phyloP scores from a whole-genome alignment of 768 basidiomycete species.

The Lentinula boryana region DNA sequence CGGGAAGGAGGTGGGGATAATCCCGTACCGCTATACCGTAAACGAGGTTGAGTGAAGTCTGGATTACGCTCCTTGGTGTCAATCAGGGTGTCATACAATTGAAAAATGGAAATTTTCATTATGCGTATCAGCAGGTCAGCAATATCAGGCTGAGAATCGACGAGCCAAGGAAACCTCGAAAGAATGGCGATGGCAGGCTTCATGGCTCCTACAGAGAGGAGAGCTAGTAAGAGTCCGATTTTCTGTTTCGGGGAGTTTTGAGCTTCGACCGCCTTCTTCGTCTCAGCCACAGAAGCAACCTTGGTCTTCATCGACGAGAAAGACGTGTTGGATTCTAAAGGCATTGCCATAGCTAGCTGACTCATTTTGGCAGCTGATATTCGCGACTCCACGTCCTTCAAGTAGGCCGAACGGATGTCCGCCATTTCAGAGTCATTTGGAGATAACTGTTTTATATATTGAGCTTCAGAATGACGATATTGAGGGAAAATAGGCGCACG shows the following conservation, averaged over 20 bases:
- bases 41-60: slow-evolving; percentile 57
- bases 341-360: slow-evolving; percentile 80
- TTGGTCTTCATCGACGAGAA: slow-evolving; percentile 28
- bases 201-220: slow-evolving; percentile 84
- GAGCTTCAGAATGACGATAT: background rate
- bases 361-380: slow-evolving; percentile 67
- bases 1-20: slow-evolving; percentile 44
- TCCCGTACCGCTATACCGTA: slow-evolving; percentile 58
- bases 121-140: slow-evolving; percentile 83
- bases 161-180: slow-evolving; percentile 79
- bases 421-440: slow-evolving; percentile 79
- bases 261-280: slow-evolving; percentile 22
- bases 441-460: slow-evolving; percentile 42
- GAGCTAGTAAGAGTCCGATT: slow-evolving; percentile 64
- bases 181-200: slow-evolving; percentile 74
- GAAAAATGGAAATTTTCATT: slow-evolving; percentile 60
- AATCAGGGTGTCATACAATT: slow-evolving; percentile 53
- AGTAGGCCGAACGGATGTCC: slow-evolving; percentile 56
- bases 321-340: slow-evolving; percentile 48
- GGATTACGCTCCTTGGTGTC: slow-evolving; percentile 54
- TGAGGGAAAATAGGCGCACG: slow-evolving; percentile 41
- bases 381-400: slow-evolving; percentile 54
- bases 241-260: slow-evolving; percentile 66
- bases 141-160: slow-evolving; percentile 74
- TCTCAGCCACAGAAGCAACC: slow-evolving; percentile 27